Evolutionary conservation across 225 moss, liverwort and hornwort species (phyloP).

Genomic region (Rhytidiadelphus loreus): DNA sequence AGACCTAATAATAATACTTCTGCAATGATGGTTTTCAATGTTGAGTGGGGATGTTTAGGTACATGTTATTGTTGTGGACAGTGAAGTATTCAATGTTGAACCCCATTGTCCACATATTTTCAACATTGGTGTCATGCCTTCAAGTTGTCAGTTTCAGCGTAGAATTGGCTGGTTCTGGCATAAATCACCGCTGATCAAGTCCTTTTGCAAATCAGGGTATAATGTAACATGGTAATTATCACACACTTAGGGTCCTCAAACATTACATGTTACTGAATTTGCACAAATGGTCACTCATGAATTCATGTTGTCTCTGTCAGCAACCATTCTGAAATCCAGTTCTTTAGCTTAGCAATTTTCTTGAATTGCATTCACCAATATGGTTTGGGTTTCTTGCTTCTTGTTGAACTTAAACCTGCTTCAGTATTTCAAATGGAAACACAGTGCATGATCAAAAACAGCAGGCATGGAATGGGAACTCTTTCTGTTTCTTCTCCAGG

Average conservation of each 20-base stretch:
- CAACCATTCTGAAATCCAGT: not conserved
- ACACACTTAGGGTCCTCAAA: not conserved
- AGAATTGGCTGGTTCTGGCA: not conserved
- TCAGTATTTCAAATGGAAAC: not conserved
- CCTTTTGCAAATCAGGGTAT: not conserved
- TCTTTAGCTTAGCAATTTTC: not conserved
- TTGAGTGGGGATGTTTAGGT: not conserved
- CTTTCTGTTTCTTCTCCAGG: constrained; percentile 1
- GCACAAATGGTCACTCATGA: too few relatives aligned
- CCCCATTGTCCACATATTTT: not conserved
- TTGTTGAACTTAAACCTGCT: not conserved
- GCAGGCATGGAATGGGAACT: not conserved
- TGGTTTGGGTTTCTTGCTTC: not conserved
- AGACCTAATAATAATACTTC: not conserved
- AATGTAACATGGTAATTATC: not conserved
- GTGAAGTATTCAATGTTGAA: not conserved
- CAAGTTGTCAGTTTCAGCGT: not conserved
- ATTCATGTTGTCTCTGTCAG: not conserved
- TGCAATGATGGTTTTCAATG: not conserved
- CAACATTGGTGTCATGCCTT: not conserved
- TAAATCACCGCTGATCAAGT: too few relatives aligned
- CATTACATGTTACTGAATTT: not conserved
- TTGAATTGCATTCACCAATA: not conserved
- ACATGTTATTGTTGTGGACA: not conserved
- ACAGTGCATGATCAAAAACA: not conserved